Conservation (phyloP, 2,329 filamentous ascomycete genomes). For the Cytospora piceae region DNA sequence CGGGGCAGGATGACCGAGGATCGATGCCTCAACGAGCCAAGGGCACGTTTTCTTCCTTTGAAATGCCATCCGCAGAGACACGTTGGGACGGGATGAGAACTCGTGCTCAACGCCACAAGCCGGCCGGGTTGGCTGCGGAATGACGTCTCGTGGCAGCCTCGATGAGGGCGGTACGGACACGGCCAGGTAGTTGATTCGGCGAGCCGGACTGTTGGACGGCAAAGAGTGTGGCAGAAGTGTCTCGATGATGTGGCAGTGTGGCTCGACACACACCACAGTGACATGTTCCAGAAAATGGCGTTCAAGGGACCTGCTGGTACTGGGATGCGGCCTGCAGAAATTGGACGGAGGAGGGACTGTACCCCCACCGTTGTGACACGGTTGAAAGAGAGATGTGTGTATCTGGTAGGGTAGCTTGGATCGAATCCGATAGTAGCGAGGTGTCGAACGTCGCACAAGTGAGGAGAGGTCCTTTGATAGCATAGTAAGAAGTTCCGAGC, state of each 20-base stretch:
- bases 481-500: too few species aligned
- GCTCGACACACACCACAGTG: constrained; percentile 1
- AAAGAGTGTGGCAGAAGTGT: background rate
- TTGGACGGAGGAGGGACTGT: background rate
- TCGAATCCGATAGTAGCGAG: background rate
- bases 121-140: constrained; percentile 11
- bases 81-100: constrained; percentile 1
- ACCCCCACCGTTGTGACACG: too few species aligned
- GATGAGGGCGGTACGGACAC: background rate
- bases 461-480: background rate
- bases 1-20: background rate
- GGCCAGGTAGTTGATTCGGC: constrained; percentile 14
- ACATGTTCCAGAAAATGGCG: constrained; percentile 4
- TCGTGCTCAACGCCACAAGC: constrained; percentile 11
- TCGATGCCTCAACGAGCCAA: background rate
- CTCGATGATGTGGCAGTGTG: constrained; percentile 5
- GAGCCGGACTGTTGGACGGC: background rate
- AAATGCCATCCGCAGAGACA: background rate
- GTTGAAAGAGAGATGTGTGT: too few species aligned
- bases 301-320: background rate
- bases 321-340: background rate
- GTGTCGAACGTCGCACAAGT: background rate
- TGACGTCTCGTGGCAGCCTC: constrained; percentile 18
- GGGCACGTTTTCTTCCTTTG: background rate
- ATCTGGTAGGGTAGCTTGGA: background rate